phyloP scores from a whole-genome alignment of 2,329 filamentous ascomycete genomes.

The Beauveria sp. region DNA sequence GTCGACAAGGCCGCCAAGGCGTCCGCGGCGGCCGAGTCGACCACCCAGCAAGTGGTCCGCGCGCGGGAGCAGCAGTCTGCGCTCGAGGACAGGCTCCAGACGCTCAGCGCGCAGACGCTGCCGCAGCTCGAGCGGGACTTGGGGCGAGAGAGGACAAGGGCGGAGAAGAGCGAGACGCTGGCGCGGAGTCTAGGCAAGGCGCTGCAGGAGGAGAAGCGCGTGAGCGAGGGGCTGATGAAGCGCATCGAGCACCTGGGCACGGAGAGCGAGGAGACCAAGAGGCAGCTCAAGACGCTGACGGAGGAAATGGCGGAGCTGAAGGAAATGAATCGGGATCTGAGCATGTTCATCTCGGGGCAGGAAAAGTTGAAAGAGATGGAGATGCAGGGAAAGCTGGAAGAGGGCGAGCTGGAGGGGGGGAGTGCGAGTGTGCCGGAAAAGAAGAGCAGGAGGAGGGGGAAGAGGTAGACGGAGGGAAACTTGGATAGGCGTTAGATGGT shows the following conservation, averaged over 20 bases:
- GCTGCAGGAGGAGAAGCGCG: conserved; percentile 77
- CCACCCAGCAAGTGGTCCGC: conserved; percentile 41
- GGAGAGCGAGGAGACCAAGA: conserved; percentile 50
- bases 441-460: conserved; percentile 48
- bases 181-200: conserved; percentile 68
- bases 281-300: conserved; percentile 49
- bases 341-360: conserved; percentile 78
- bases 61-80: conserved; percentile 41
- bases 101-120: conserved; percentile 49
- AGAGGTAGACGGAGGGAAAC: conserved; percentile 23
- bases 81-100: conserved; percentile 40
- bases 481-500: neutral
- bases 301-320: conserved; percentile 63
- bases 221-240: conserved; percentile 73
- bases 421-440: conserved; percentile 58
- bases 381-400: conserved; percentile 48
- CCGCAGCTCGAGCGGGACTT: conserved; percentile 66
- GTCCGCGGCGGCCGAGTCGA: conserved; percentile 56
- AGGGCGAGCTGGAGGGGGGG: conserved; percentile 71
- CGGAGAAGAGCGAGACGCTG: conserved; percentile 65
- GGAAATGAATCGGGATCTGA: conserved; percentile 81
- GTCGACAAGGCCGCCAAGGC: conserved; percentile 82
- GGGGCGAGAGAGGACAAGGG: conserved; percentile 58
- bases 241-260: conserved; percentile 68
- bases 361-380: conserved; percentile 70